Base-by-base conservation (phyloP, 257 asterid genomes). In the Craterostigma plantagineum region DNA sequence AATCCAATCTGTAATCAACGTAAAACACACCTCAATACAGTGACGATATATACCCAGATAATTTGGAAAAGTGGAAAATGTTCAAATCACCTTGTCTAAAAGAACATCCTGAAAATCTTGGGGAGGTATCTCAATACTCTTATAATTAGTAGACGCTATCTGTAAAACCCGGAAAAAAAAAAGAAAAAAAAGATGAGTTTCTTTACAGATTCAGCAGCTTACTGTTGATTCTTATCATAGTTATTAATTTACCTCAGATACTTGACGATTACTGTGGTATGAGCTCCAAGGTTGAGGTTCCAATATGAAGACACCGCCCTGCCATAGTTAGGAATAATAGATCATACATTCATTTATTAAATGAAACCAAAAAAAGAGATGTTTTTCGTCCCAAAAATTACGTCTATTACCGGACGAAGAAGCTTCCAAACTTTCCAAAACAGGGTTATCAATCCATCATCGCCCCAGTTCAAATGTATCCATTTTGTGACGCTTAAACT, bases 241-340 rank as follows among this genome's bases (percentile, higher is more conserved):
- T n/a, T n/a, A n/a, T n/a, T 34, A 42, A 48, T 57, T 53, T 62
- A 83, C 98, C 86, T 82, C 77, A 35, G 95, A 87, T 6, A 87
- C 92, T 3, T 16, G 75, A 33, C 86, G 93, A 35, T 87, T 82
- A 36, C 55, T 79, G 35, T 56, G 50, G 56, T 87, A 87, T 4
- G 95, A 87, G 53, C 51, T 76, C 98, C 98, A 87, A 8, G 95
- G 91, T 50, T 87, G 98, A 34, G 98, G 98, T 59, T 87, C 95
- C 74, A 87, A 12, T 54, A 87, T 63, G 68, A 87, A 79, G 50
- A 87, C 58, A 38, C 98, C 98, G 56, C 92, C 95, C 95, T 87
- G 63, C 64, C 58, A 53, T 40, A 52, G 52, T 46, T 18, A 16
- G 48, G 57, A n/a, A n/a, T n/a, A 60, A 43, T 45, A 34, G 23